Evolutionary conservation across 2,329 filamentous ascomycete genomes (phyloP).

Genomic region (Ilyonectria robusta): DNA sequence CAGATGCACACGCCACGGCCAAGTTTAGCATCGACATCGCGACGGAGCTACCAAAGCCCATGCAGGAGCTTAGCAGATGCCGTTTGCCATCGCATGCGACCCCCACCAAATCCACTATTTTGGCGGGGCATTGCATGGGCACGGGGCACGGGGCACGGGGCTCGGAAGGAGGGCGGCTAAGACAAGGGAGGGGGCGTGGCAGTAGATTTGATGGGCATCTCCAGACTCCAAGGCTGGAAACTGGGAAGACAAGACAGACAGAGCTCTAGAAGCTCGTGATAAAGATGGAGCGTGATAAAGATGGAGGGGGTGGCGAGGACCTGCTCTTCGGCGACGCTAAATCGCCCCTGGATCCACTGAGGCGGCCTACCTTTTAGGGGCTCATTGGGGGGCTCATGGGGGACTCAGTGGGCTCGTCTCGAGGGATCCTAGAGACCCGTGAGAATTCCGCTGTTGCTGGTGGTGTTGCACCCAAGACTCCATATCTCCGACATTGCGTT

Average conservation of each 20-base stretch:
- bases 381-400: constrained; percentile 22
- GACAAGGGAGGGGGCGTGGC: constrained; percentile 26
- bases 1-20: constrained; percentile 16
- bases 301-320: constrained; percentile 22
- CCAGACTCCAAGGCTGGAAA: constrained; percentile 6
- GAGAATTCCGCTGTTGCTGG: neutral
- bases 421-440: neutral
- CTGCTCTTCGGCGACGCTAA: constrained; percentile 28
- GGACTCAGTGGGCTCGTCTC: constrained; percentile 4
- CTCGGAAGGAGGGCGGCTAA: constrained; percentile 29
- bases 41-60: constrained; percentile 15
- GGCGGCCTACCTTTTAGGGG: constrained; percentile 16
- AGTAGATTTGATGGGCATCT: constrained; percentile 1
- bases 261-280: constrained; percentile 39
- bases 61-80: constrained; percentile 20
- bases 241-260: constrained; percentile 12
- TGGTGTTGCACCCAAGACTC: constrained; percentile 5
- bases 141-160: constrained; percentile 30
- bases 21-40: constrained; percentile 15
- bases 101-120: constrained; percentile 39
- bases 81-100: constrained; percentile 33
- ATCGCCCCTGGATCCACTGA: constrained; percentile 13
- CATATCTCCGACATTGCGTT: constrained; percentile 2
- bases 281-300: constrained; percentile 10
- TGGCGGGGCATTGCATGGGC: constrained; percentile 37